Conservation (phyloP, 2,329 filamentous ascomycete species). For the Hypoxylon rubiginosum region DNA sequence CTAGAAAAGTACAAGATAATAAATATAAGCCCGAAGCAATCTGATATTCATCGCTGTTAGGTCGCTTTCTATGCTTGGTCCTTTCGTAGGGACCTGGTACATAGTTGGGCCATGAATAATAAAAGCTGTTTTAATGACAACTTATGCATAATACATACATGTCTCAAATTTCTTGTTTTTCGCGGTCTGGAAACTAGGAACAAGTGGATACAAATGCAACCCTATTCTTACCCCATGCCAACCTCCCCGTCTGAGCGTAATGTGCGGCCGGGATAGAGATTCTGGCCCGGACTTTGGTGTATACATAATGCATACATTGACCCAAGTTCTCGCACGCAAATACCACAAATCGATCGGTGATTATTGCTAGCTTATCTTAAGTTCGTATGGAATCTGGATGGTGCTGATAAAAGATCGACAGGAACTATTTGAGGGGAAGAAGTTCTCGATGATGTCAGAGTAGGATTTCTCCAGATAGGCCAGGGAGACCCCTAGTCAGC, state of each 20-base stretch:
- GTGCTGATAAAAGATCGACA: slow-evolving; percentile 6
- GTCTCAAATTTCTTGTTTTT: slow-evolving; percentile 26
- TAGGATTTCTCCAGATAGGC: not conserved
- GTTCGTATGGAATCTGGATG: not conserved
- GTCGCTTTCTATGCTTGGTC: not conserved
- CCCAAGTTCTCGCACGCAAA: not conserved
- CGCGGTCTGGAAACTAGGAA: slow-evolving; percentile 20
- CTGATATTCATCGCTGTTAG: not conserved
- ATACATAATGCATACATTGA: not conserved
- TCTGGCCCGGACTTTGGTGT: slow-evolving; percentile 12
- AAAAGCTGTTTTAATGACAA: not conserved
- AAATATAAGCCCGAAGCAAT: not conserved
- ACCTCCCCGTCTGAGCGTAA: slow-evolving; percentile 35
- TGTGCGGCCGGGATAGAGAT: slow-evolving; percentile 9
- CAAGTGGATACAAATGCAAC: slow-evolving; percentile 26
- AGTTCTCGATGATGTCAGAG: slow-evolving; percentile 9
- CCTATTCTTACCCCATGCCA: slow-evolving; percentile 2
- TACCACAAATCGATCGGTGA: not conserved
- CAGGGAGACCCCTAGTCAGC: slow-evolving; percentile 10
- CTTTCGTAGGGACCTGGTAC: not conserved
- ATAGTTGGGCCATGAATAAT: not conserved
- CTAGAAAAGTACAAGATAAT: not conserved
- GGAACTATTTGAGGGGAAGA: not conserved
- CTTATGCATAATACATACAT: not conserved
- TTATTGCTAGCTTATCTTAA: not conserved